Conservation (phyloP, 768 basidiomycete genomes). For the Suillus brevipes region DNA sequence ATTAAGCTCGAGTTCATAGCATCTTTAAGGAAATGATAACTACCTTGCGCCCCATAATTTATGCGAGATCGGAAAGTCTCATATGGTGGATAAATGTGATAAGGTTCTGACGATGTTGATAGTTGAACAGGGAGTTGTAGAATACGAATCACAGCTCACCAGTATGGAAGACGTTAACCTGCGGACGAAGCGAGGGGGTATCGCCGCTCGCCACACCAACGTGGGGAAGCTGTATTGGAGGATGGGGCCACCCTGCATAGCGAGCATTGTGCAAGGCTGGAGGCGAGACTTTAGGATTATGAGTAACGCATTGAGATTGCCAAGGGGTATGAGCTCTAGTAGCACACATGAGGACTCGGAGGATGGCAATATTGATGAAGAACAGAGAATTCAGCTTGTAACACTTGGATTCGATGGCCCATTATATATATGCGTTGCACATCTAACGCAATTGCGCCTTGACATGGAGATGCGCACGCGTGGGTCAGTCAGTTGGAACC, state of each 20-base stretch:
- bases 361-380: no score
- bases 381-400: background rate
- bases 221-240: background rate
- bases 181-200: background rate
- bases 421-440: background rate
- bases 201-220: background rate
- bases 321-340: background rate
- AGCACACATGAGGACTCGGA: background rate
- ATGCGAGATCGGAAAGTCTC: no score
- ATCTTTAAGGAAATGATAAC: background rate
- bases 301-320: background rate
- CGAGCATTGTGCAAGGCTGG: background rate
- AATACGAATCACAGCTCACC: background rate
- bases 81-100: background rate
- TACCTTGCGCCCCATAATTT: background rate
- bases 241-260: slow-evolving; percentile 3
- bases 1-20: background rate
- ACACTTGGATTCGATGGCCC: background rate
- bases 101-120: background rate
- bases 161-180: background rate
- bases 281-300: background rate
- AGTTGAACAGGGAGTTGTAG: background rate
- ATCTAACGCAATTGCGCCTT: no score
- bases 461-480: no score
- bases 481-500: no score